Conservation (phyloP, 2,329 filamentous ascomycete genomes). For the Pyricularia sp. region DNA sequence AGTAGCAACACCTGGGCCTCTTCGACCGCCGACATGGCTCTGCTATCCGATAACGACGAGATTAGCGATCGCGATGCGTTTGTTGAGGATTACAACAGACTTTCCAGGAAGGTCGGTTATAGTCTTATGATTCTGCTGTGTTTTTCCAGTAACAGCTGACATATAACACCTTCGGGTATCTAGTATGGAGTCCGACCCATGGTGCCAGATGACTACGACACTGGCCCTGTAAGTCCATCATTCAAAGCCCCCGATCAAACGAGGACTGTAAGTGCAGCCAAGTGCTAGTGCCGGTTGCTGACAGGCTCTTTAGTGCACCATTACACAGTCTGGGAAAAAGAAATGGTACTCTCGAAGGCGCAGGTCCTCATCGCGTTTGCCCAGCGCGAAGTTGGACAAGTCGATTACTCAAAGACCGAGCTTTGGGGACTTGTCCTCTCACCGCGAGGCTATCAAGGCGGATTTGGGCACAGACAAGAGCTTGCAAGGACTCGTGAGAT, state of each 20-base stretch:
- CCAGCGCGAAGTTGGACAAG: slow-evolving; percentile 17
- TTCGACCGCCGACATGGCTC: slow-evolving; percentile 39
- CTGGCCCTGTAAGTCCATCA: slow-evolving; percentile 20
- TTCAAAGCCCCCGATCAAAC: neutral
- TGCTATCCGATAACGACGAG: slow-evolving; percentile 38
- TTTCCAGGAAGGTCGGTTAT: slow-evolving; percentile 44
- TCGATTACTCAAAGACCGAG: slow-evolving; percentile 37
- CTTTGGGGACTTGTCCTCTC: slow-evolving; percentile 43
- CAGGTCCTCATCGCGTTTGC: neutral
- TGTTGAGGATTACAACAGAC: slow-evolving; percentile 48
- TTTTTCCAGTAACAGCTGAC: neutral
- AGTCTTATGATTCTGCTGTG: neutral
- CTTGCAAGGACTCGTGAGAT: slow-evolving; percentile 48
- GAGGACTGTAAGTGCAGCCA: neutral
- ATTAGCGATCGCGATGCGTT: slow-evolving; percentile 37
- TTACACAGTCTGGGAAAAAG: neutral
- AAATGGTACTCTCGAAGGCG: slow-evolving; percentile 3
- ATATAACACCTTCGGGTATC: neutral
- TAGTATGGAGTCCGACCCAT: slow-evolving; percentile 44
- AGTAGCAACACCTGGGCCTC: slow-evolving; percentile 50
- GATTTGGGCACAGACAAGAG: slow-evolving; percentile 39
- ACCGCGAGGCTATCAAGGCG: slow-evolving; percentile 30
- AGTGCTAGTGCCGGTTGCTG: neutral
- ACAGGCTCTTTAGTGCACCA: neutral
- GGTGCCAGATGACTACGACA: slow-evolving; percentile 24